Base-by-base conservation (phyloP, 768 basidiomycete species). In the Mrakia gelida region DNA sequence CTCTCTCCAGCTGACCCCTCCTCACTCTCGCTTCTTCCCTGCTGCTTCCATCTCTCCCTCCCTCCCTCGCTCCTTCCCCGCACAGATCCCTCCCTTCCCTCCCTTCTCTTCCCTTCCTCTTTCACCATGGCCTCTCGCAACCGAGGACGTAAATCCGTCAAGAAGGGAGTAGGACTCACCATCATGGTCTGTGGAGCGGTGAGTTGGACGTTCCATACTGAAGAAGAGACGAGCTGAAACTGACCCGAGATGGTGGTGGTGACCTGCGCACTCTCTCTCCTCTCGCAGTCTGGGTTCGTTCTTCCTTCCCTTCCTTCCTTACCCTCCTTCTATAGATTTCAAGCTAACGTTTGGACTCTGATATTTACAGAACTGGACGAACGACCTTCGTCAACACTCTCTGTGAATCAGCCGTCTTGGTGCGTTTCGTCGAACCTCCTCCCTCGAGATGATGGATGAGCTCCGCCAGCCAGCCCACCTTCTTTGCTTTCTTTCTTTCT, bases 121-220 rank as follows among this genome's bases (percentile, higher is more conserved):
- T n/a, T 11, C 26, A 43, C 1, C 61, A 79, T 79, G 78, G 73
- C 78, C 21, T 49, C 63, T 23, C 63, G 78, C 21, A 56, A 34
- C 45, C 62, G 78, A 73, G 82, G 82, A 18, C 81, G 85, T 2
- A 98, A 98, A 85, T 83, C 84, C 79, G 94, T 93, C 86, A 98
- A 98, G 88, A 98, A 98, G 90, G 96, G 95, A 84, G 92, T 98
- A 74, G 94, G 96, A 86, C 93, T 98, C 87, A 98, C 96, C 81
- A 85, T 98, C 82, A 95, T 95, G 93, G 96, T 98, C 75, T 94
- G 96, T 83, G 96, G 70, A 18, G 26, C 38, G 0, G 96, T 96
- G 80, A 83, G 93, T 77, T 30, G 34, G 30, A 79, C 59, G 62
- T 11, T 52, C 18, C 21, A 38, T 63, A 71, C 73, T 75, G 80